phyloP scores from a whole-genome alignment of 768 basidiomycete species.

The Mycena metata region DNA sequence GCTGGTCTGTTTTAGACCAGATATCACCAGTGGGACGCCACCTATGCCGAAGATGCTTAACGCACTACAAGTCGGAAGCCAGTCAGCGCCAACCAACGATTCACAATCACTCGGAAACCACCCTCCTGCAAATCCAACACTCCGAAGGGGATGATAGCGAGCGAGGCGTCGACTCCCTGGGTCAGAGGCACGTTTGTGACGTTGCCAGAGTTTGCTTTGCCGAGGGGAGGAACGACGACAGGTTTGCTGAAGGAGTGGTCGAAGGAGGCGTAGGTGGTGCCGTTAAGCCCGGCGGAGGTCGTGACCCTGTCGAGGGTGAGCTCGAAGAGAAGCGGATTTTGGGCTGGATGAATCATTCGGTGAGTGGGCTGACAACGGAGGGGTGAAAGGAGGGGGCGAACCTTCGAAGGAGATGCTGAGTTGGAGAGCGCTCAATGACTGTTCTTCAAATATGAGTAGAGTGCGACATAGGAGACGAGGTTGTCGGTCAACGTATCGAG shows the following conservation, averaged over 20 bases:
- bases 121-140: conserved; percentile 63
- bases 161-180: conserved; percentile 62
- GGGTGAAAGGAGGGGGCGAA: neutral
- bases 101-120: neutral
- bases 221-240: conserved; percentile 62
- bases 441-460: neutral
- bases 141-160: conserved; percentile 68
- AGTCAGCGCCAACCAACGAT: neutral
- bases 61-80: neutral
- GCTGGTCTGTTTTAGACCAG: conserved; percentile 69
- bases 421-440: conserved; percentile 52
- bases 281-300: conserved; percentile 62
- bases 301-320: conserved; percentile 59
- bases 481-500: conserved; percentile 52
- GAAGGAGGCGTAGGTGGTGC: conserved; percentile 69
- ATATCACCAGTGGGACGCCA: conserved; percentile 64
- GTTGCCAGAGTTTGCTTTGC: conserved; percentile 69
- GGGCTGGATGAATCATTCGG: conserved; percentile 42
- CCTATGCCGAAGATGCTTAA: conserved; percentile 54
- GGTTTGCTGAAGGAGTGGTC: conserved; percentile 66
- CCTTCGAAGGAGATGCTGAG: conserved; percentile 55
- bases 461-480: conserved; percentile 48
- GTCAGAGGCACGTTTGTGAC: conserved; percentile 70
- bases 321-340: conserved; percentile 59
- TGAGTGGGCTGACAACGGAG: neutral